phyloP scores from a whole-genome alignment of 768 basidiomycete genomes.

The Russula compacta region DNA sequence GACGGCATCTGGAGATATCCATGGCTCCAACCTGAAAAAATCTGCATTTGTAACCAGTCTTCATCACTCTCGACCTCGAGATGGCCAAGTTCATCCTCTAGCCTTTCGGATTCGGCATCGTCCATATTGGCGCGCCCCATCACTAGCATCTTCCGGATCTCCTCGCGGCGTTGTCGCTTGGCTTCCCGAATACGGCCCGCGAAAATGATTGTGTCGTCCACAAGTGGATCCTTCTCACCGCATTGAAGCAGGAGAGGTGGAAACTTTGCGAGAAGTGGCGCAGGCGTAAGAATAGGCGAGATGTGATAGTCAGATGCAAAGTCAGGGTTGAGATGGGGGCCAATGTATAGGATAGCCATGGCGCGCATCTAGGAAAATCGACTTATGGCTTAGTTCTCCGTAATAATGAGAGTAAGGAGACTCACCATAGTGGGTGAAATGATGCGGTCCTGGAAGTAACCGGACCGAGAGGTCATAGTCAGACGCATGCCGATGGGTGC shows the following conservation, averaged over 20 bases:
- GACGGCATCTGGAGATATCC: slow-evolving; percentile 94
- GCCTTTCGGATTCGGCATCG: slow-evolving; percentile 26
- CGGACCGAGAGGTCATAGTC: slow-evolving; percentile 92
- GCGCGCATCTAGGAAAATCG: slow-evolving; percentile 75
- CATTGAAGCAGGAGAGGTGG: slow-evolving; percentile 91
- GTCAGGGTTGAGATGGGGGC: slow-evolving; percentile 88
- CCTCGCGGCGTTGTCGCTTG: slow-evolving; percentile 71
- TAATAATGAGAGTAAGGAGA: slow-evolving; percentile 14
- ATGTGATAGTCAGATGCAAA: slow-evolving; percentile 93
- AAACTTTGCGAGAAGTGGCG: slow-evolving; percentile 78
- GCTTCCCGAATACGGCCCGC: slow-evolving; percentile 93
- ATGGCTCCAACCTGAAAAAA: slow-evolving; percentile 96
- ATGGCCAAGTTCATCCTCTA: slow-evolving; percentile 43
- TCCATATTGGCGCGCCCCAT: slow-evolving; percentile 56
- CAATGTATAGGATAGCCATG: slow-evolving; percentile 97
- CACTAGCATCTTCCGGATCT: slow-evolving; percentile 51
- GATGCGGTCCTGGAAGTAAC: slow-evolving; percentile 89
- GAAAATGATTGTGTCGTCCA: slow-evolving; percentile 96
- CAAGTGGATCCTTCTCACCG: slow-evolving; percentile 90
- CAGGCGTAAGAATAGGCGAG: slow-evolving; percentile 87
- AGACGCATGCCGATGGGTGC: slow-evolving; percentile 73
- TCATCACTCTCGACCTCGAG: slow-evolving; percentile 68
- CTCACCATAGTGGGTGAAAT: slow-evolving; percentile 94
- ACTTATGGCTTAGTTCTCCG: neutral
- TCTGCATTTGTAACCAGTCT: slow-evolving; percentile 90